Percentiles rank a stretch among this genome's conserved stretches.
phyloP scores from a whole-genome alignment of 345 rosid genomes.

The Rhizophora apiculata region DNA sequence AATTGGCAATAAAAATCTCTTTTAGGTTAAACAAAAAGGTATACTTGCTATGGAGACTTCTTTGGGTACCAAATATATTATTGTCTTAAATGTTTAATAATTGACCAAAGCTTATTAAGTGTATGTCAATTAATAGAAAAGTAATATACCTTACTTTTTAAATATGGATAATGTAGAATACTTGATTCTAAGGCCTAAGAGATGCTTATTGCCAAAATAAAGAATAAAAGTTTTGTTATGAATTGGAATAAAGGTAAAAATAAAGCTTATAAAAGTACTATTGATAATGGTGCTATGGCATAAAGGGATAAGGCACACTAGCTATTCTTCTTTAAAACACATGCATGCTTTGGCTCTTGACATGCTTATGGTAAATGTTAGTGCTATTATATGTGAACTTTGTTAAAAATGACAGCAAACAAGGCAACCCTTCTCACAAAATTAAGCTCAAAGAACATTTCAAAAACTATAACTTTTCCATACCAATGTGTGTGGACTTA shows the following conservation, averaged over 20 bases:
- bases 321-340: no score
- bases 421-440: no score
- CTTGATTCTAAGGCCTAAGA: neutral
- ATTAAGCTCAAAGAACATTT: no score
- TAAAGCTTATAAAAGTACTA: neutral
- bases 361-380: no score
- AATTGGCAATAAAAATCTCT: neutral
- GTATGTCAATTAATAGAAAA: neutral
- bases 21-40: neutral
- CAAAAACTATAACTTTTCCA: no score
- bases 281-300: neutral
- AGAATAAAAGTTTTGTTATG: neutral
- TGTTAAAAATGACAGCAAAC: no score
- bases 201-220: neutral
- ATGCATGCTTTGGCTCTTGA: no score
- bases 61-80: neutral
- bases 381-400: no score
- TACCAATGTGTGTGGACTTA: no score
- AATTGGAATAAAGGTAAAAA: neutral
- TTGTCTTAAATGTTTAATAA: neutral
- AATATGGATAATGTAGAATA: neutral
- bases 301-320: neutral
- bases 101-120: neutral
- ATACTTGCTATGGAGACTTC: neutral
- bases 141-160: neutral